Evolutionary conservation across 2,329 filamentous ascomycete genomes (phyloP).

Genomic region (Beauveria medogensis): DNA sequence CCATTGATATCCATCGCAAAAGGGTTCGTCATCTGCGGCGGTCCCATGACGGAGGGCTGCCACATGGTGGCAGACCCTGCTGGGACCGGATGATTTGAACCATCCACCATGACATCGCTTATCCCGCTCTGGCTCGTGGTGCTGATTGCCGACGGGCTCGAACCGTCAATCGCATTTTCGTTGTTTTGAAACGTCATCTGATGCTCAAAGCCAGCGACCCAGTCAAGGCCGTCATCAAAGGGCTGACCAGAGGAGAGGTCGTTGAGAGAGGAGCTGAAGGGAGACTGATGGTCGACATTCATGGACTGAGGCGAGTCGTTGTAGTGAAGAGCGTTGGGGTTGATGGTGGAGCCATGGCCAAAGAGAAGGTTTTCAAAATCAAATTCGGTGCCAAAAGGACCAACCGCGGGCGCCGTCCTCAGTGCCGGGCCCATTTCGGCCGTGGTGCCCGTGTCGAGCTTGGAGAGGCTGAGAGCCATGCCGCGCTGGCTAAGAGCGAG

Average conservation of each 20-base stretch:
- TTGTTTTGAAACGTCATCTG: constrained; percentile 63
- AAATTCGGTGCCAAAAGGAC: constrained; percentile 58
- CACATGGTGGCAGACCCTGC: constrained; percentile 54
- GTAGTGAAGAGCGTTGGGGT: constrained; percentile 73
- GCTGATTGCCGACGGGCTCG: constrained; percentile 92
- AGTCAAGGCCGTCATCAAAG: constrained; percentile 76
- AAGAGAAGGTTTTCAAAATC: constrained; percentile 64
- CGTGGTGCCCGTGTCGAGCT: constrained; percentile 68
- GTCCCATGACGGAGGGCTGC: constrained; percentile 61
- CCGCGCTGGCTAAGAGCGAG: constrained; percentile 58
- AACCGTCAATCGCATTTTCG: constrained; percentile 81
- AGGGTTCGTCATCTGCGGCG: constrained; percentile 58
- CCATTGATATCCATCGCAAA: constrained; percentile 70
- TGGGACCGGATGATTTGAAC: constrained; percentile 55
- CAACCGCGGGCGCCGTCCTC: constrained; percentile 64
- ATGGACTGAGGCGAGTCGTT: constrained; percentile 66
- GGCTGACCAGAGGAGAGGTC: constrained; percentile 50
- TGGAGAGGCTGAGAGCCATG: constrained; percentile 61
- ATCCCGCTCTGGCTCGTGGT: constrained; percentile 86
- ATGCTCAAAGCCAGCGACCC: constrained; percentile 72
- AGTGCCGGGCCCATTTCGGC: constrained; percentile 61
- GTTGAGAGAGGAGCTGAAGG: constrained; percentile 48
- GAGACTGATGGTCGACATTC: constrained; percentile 53
- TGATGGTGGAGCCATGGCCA: constrained; percentile 57
- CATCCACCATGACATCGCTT: constrained; percentile 87